Base-by-base conservation (phyloP, 108 stramenopile genomes). In the Mediolabrus comicus region DNA sequence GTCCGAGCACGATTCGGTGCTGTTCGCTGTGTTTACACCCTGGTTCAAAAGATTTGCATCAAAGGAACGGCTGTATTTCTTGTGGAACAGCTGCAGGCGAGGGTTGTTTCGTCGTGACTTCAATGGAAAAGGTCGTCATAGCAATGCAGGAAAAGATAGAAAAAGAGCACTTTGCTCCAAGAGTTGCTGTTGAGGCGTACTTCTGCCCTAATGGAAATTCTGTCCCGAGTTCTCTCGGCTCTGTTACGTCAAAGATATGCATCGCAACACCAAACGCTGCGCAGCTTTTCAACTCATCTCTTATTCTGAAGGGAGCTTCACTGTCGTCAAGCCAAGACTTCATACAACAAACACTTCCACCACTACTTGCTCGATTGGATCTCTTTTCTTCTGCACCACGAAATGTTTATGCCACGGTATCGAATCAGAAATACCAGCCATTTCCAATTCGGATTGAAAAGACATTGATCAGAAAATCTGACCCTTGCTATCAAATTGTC, bases 1-100 rank as follows among this genome's bases (percentile, higher is more conserved):
- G 70, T 0, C 67, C 69, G 12, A 31, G 49, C 13, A 71, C 70
- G 32, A 69, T 64, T 11, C 52, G 68, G 11, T 86, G 81, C 55
- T 92, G 90, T 59, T 80, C 85, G 12, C 62, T 78, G 11, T 94
- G 92, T 53, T 57, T 78, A 16, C 92, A 94, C 68, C 43, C 71
- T 3, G 92, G 92, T 1, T 74, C 79, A 28, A 89, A 88, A 34
- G 53, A 52, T 19, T 61, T 55, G 10, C 92, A 94, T 59, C 41
- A 77, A 34, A 94, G 85, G 53, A 54, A 87, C 64, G 92, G 92
- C 16, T 94, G 92, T 58, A 30, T 71, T n/a, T 58, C 65, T 9
- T 94, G 92, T 62, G 89, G 90, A 1, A 90, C 92, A 25, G 70
- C 63, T n/a, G 83, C 89, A 14, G 89, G 89, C 0, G 88, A 94